phyloP scores from a whole-genome alignment of 352 stramenopile species.

The Globisporangium mamillatum region DNA sequence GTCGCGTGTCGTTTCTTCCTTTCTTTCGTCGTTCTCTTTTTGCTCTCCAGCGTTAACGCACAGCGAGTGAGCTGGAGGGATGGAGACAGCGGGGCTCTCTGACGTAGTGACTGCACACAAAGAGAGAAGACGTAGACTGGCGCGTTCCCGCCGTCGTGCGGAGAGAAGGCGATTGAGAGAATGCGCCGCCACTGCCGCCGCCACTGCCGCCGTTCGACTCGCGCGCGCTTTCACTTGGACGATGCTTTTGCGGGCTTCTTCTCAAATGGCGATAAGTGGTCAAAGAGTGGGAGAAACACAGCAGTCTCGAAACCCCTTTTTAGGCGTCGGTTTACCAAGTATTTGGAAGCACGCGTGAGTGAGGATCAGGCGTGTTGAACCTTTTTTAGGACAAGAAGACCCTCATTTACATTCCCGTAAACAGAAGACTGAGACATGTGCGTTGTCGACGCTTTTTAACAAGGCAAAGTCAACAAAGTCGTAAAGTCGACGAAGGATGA shows the following conservation, averaged over 20 bases:
- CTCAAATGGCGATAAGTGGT: slow-evolving; percentile 5
- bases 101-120: neutral
- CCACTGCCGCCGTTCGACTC: neutral
- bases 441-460: neutral
- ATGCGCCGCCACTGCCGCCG: neutral
- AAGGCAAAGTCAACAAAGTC: neutral
- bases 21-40: neutral
- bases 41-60: neutral
- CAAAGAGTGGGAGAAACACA: slow-evolving; percentile 9
- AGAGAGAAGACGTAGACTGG: neutral
- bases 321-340: neutral
- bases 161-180: neutral
- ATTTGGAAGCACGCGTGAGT: too few species aligned
- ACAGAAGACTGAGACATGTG: neutral
- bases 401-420: neutral
- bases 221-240: neutral
- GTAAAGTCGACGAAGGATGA: neutral
- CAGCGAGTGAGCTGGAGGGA: neutral
- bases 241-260: slow-evolving; percentile 1
- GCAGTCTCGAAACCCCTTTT: neutral
- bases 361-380: neutral
- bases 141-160: neutral
- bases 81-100: neutral
- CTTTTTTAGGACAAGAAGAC: neutral
- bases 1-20: neutral